Evolutionary conservation across 768 basidiomycete species (phyloP).

Genomic region (Suillus weaverae): DNA sequence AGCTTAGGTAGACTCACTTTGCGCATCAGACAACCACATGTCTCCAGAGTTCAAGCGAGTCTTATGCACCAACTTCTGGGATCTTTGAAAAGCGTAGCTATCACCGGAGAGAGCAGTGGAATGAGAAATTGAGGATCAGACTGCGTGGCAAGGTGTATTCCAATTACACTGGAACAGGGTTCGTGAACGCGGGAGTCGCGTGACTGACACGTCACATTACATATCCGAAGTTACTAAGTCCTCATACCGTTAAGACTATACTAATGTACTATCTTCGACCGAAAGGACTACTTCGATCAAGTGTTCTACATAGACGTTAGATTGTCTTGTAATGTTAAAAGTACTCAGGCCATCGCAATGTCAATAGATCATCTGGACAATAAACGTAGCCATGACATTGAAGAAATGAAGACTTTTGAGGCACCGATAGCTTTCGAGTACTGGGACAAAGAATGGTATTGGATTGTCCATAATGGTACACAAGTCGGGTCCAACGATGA

Average conservation of each 20-base stretch:
- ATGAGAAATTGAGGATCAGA: background rate
- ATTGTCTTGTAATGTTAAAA: background rate
- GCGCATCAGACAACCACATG: slow-evolving; percentile 58
- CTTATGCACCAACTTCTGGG: background rate
- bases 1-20: slow-evolving; percentile 34
- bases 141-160: background rate
- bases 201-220: slow-evolving; percentile 1
- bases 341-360: background rate
- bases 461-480: background rate
- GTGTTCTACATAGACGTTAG: background rate
- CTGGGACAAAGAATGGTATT: background rate
- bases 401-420: background rate
- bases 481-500: slow-evolving; percentile 16
- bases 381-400: background rate
- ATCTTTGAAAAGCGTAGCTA: background rate
- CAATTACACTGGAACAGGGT: background rate
- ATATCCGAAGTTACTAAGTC: background rate
- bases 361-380: background rate
- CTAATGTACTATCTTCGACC: background rate
- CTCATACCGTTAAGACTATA: background rate
- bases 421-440: background rate
- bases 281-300: background rate
- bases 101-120: background rate
- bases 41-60: slow-evolving; percentile 5
- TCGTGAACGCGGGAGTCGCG: background rate